Evolutionary conservation across 257 asterid genomes (phyloP), one percentile per base, ranked within the genome.

Genomic region (Solanum raphanifolium): DNA sequence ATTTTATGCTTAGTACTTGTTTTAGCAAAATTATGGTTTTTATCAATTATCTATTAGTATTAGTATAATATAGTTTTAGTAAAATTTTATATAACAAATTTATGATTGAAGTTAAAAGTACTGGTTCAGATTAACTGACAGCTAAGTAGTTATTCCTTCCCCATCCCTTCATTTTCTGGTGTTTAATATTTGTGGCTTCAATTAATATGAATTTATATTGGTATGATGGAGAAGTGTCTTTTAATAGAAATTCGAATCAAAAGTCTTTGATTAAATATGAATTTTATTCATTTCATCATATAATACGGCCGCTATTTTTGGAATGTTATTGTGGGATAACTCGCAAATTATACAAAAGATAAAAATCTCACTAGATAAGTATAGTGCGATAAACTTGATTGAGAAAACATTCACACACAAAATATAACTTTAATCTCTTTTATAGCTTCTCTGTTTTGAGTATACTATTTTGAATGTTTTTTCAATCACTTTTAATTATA

Each of bases 231-330:
- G 10, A 48, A 52, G 62, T 52, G 1, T 16, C 62, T 18, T 16
- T 52, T 52, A 52, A 6, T 3, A 52, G 0, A 16, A 16, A 16
- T 52, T 52, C 0, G n/a, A 52, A 52, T 52, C 4, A 3, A 52
- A 52, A 52, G 62, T 0, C 4, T 52, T 52, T 18, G n/a, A 6
- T 0, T 18, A 20, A 52, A 0, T 52, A 52, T 20, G 4, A 52
- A 52, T 52, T 7, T 18, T 52, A 18, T 52, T 52, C n/a, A 52
- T 52, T 52, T 52, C 9, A 52, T 52, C 10, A 18, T 52, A 52
- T 16, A 16, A 16, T 52, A 0, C 6, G 4, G 0, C 0, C 0
- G 4, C 2, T 52, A 52, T 16, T 52, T 52, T 52, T 16, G 0
- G 0, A 6, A 18, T 3, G 2, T 16, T 52, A 2, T 0, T 66